These are phyloP conservation scores for Phytophthora pluvialis DNA, from an alignment of 352 stramenopile species.

Conservation along the genomic window DNA sequence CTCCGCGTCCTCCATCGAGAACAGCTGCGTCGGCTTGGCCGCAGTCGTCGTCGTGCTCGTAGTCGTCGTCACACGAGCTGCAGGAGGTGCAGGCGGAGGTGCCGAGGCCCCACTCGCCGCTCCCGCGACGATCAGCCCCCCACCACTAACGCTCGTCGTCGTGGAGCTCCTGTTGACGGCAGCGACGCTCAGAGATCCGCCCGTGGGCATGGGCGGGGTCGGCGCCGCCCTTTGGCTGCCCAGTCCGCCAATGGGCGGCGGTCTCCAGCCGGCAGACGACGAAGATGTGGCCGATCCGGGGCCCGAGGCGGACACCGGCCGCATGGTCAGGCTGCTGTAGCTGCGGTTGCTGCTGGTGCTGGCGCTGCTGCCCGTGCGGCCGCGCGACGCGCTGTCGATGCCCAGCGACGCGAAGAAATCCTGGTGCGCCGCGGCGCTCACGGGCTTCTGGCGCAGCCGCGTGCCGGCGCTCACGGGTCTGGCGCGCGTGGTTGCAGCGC, in stretches of 20 bases:
- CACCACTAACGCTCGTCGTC: conserved; percentile 5
- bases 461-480: conserved; percentile 64
- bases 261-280: conserved; percentile 25
- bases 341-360: conserved; percentile 44
- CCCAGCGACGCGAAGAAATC: conserved; percentile 68
- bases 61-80: conserved; percentile 7
- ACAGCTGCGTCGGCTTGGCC: conserved; percentile 54
- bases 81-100: neutral
- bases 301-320: conserved; percentile 22
- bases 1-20: conserved; percentile 78
- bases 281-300: conserved; percentile 15
- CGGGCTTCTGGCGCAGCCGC: conserved; percentile 65
- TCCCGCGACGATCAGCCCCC: neutral
- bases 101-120: neutral
- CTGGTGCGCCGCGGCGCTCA: conserved; percentile 33
- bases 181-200: conserved; percentile 24
- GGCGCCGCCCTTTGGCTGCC: conserved; percentile 17
- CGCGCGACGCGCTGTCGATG: conserved; percentile 36
- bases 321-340: conserved; percentile 39
- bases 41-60: neutral
- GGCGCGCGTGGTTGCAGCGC: conserved; percentile 18
- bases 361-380: conserved; percentile 26
- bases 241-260: conserved; percentile 33
- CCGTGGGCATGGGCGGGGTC: conserved; percentile 1
- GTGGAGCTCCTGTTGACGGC: conserved; percentile 16